Conservation (phyloP, 495 filamentous ascomycete species). For the Trichoderma gamsii region DNA sequence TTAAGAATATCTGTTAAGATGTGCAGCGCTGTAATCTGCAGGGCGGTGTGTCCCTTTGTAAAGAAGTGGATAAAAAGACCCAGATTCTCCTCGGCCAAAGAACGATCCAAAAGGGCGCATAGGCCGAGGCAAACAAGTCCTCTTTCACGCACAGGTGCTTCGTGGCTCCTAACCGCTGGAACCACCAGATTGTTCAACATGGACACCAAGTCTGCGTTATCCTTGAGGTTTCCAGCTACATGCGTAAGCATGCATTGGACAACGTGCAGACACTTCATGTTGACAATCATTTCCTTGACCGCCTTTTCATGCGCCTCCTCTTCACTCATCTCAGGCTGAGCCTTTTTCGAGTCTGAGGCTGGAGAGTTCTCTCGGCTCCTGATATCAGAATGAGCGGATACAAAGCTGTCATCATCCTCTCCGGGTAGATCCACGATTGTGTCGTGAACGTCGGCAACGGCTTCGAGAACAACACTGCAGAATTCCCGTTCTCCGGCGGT, state of each 20-base stretch:
- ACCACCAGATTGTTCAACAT: constrained; percentile 97
- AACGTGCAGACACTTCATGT: constrained; percentile 97
- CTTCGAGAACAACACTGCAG: constrained; percentile 85
- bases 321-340: constrained; percentile 46
- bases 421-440: constrained; percentile 56
- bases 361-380: constrained; percentile 53
- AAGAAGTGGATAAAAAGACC: constrained; percentile 94
- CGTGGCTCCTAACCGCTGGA: constrained; percentile 86
- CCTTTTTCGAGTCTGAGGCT: constrained; percentile 41
- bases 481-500: constrained; percentile 83
- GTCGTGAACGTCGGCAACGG: constrained; percentile 93
- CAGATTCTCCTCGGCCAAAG: constrained; percentile 87
- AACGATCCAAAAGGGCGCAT: constrained; percentile 84
- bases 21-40: constrained; percentile 84
- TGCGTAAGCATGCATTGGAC: constrained; percentile 96
- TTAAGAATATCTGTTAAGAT: constrained; percentile 92
- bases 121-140: constrained; percentile 86
- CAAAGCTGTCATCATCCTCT: constrained; percentile 79
- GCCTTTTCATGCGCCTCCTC: constrained; percentile 76
- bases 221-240: constrained; percentile 73
- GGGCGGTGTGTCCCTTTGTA: constrained; percentile 78
- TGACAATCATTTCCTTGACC: constrained; percentile 84
- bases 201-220: constrained; percentile 79
- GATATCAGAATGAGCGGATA: constrained; percentile 80
- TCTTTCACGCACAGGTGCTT: constrained; percentile 85